A percentile compares a stretch with the other conserved stretches of the same genome.
Conservation (phyloP, 306 rosid genomes). For the Corylus heterophylla region DNA sequence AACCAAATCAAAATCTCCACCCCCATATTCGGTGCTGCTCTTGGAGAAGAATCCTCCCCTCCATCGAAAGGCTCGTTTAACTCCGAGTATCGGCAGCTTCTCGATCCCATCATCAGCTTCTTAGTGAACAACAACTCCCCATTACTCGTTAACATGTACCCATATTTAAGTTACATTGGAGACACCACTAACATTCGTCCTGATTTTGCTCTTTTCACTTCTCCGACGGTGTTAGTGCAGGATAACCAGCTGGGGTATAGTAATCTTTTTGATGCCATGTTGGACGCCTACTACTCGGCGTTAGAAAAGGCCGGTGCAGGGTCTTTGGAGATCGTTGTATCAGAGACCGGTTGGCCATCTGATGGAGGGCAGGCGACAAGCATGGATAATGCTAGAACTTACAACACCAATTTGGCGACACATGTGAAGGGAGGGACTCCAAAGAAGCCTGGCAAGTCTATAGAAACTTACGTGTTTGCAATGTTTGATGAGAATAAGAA, state of each 20-base stretch:
- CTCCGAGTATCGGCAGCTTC: constrained; percentile 1
- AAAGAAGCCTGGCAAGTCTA: constrained; percentile 23
- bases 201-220: constrained; percentile 36
- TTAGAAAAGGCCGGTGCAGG: constrained; percentile 42
- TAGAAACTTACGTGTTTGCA: constrained; percentile 43
- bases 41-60: constrained; percentile 34
- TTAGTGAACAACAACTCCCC: constrained; percentile 32
- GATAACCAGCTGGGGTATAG: constrained; percentile 35
- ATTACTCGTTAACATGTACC: constrained; percentile 35
- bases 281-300: constrained; percentile 44
- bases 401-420: constrained; percentile 31
- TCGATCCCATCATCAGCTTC: constrained; percentile 29
- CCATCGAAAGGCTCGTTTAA: constrained; percentile 45
- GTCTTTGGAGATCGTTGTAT: constrained; percentile 35
- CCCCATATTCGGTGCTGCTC: constrained; percentile 11
- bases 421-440: constrained; percentile 50
- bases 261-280: constrained; percentile 40
- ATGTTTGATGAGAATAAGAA: constrained; percentile 45
- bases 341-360: constrained; percentile 59
- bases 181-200: constrained; percentile 11
- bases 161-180: constrained; percentile 32
- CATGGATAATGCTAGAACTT: constrained; percentile 34
- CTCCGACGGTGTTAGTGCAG: constrained; percentile 23
- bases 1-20: constrained; percentile 44
- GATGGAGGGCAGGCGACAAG: constrained; percentile 36